Evolutionary conservation across 345 rosid genomes (phyloP).

Genomic region (Lumnitzera racemosa): DNA sequence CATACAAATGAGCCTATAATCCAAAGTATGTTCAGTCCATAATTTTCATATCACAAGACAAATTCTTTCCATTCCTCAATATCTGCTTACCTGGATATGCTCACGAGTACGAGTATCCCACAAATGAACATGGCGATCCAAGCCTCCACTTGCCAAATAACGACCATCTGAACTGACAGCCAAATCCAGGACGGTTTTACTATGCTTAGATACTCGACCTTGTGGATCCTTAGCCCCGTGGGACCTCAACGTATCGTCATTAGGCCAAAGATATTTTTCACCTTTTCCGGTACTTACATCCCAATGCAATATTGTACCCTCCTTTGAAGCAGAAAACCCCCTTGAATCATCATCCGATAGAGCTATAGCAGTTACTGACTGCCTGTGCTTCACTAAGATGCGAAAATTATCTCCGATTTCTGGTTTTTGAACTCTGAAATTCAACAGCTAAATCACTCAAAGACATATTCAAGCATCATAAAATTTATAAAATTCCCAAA

Average conservation of each 20-base stretch:
- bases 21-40: background rate
- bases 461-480: background rate
- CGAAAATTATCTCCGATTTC: slow-evolving; percentile 39
- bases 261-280: slow-evolving; percentile 75
- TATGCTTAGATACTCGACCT: slow-evolving; percentile 61
- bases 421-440: slow-evolving; percentile 64
- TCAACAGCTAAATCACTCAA: slow-evolving; percentile 11
- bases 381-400: slow-evolving; percentile 58
- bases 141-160: slow-evolving; percentile 89
- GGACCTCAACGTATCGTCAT: slow-evolving; percentile 49
- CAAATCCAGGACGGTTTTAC: slow-evolving; percentile 66
- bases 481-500: background rate
- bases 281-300: slow-evolving; percentile 65
- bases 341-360: slow-evolving; percentile 76
- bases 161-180: slow-evolving; percentile 92
- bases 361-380: slow-evolving; percentile 73
- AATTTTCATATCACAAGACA: background rate
- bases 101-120: slow-evolving; percentile 88
- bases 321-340: slow-evolving; percentile 93
- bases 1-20: no score
- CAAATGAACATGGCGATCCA: slow-evolving; percentile 90
- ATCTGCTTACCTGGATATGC: slow-evolving; percentile 61
- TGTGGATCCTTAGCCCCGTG: slow-evolving; percentile 75
- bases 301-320: slow-evolving; percentile 81
- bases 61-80: background rate